These are phyloP conservation scores for Trichoderma asperelloides DNA, from an alignment of 495 filamentous ascomycete species.

Conservation along the genomic window DNA sequence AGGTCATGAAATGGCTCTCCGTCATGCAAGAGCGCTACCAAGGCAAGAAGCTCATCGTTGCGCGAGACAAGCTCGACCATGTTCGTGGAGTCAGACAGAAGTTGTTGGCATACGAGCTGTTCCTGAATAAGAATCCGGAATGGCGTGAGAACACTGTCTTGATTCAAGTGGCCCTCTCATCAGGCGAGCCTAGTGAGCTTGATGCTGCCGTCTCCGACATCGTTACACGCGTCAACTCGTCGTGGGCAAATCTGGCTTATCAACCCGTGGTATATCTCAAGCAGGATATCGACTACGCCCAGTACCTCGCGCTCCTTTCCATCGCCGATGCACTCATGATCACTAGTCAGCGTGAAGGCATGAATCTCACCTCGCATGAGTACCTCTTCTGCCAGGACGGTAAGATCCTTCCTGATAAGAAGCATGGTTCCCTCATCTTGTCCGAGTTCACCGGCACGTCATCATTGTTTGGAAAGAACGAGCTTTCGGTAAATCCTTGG, in stretches of 20 bases:
- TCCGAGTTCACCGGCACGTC: constrained; percentile 91
- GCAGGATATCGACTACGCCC: constrained; percentile 82
- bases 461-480: constrained; percentile 66
- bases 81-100: constrained; percentile 88
- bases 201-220: constrained; percentile 85
- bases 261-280: constrained; percentile 90
- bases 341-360: constrained; percentile 85
- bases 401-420: constrained; percentile 54
- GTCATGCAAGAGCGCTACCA: constrained; percentile 70
- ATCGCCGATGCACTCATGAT: constrained; percentile 89
- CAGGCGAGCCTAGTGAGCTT: constrained; percentile 75
- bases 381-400: constrained; percentile 91
- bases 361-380: constrained; percentile 91
- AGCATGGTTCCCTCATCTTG: constrained; percentile 78
- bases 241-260: constrained; percentile 77
- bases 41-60: constrained; percentile 82
- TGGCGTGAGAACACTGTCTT: constrained; percentile 80
- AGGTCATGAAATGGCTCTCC: constrained; percentile 68
- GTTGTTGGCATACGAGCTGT: constrained; percentile 83
- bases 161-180: constrained; percentile 86
- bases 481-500: constrained; percentile 87
- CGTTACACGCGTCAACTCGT: constrained; percentile 83
- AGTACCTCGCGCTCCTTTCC: constrained; percentile 81
- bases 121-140: constrained; percentile 84
- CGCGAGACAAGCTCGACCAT: constrained; percentile 84